phyloP scores from a whole-genome alignment of 495 filamentous ascomycete genomes.

The Neohortaea acidophila region DNA sequence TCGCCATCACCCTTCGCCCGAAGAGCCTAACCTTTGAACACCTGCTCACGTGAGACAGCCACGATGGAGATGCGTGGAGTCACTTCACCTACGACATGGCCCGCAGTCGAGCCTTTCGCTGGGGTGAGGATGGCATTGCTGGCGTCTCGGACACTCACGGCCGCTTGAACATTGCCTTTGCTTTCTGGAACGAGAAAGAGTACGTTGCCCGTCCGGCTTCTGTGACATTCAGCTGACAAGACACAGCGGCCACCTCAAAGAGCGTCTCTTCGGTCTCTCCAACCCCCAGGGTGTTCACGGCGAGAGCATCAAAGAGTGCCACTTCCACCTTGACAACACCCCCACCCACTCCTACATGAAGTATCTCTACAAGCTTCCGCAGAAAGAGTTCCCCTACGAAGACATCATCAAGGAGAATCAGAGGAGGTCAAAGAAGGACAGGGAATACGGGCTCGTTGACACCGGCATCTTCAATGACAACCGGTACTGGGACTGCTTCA shows the following conservation, averaged over 20 bases:
- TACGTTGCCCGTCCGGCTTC: slow-evolving; percentile 29
- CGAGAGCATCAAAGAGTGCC: slow-evolving; percentile 87
- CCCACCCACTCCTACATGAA: slow-evolving; percentile 97
- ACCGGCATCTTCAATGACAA: slow-evolving; percentile 86
- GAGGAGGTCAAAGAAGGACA: slow-evolving; percentile 52
- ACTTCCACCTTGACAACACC: slow-evolving; percentile 93
- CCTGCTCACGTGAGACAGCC: slow-evolving; percentile 24
- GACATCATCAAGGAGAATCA: slow-evolving; percentile 73
- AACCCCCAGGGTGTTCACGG: slow-evolving; percentile 96
- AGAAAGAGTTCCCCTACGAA: slow-evolving; percentile 80
- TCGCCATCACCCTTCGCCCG: slow-evolving; percentile 14
- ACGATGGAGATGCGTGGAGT: slow-evolving; percentile 89
- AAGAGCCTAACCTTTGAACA: slow-evolving; percentile 19
- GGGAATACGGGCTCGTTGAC: slow-evolving; percentile 83
- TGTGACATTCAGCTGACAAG: slow-evolving; percentile 12
- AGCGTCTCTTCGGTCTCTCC: slow-evolving; percentile 81
- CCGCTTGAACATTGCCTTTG: slow-evolving; percentile 78
- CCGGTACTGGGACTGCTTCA: slow-evolving; percentile 91
- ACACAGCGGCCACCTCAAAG: slow-evolving; percentile 72
- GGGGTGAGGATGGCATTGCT: slow-evolving; percentile 95
- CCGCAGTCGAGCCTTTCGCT: slow-evolving; percentile 71
- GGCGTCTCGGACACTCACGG: slow-evolving; percentile 88
- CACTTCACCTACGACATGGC: slow-evolving; percentile 91
- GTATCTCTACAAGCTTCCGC: slow-evolving; percentile 92
- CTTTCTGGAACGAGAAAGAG: slow-evolving; percentile 97